Evolutionary conservation across 352 stramenopile genomes (phyloP).

Genomic region (Globisporangium spiculum): DNA sequence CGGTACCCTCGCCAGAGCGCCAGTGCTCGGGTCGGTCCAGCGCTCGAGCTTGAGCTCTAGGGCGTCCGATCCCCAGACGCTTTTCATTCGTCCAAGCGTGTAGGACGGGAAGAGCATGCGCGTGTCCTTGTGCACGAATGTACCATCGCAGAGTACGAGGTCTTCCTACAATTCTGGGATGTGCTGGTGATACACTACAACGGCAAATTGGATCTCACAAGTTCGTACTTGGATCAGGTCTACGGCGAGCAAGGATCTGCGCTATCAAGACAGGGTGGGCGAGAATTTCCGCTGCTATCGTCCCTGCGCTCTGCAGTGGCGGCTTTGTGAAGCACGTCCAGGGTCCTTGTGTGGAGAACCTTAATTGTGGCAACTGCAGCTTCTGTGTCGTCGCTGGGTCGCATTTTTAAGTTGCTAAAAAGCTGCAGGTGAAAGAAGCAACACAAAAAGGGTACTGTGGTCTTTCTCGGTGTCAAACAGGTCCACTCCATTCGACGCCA

Average conservation of each 20-base stretch:
- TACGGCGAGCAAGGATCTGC: no score
- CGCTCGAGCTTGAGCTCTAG: slow-evolving; percentile 46
- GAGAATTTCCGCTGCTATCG: no score
- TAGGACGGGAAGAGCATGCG: slow-evolving; percentile 31
- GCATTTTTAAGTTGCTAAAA: slow-evolving; percentile 45
- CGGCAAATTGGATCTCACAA: no score
- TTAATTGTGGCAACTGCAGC: slow-evolving; percentile 29
- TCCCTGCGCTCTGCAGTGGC: slow-evolving; percentile 16
- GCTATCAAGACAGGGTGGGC: no score
- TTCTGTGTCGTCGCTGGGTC: slow-evolving; percentile 33
- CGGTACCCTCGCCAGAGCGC: slow-evolving; percentile 10
- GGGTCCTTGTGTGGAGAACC: slow-evolving; percentile 47
- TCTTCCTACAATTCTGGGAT: slow-evolving; percentile 12
- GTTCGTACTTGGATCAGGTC: no score
- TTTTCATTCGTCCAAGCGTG: slow-evolving; percentile 24
- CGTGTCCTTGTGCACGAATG: slow-evolving; percentile 24
- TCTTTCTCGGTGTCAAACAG: slow-evolving; percentile 38
- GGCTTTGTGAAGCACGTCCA: slow-evolving; percentile 39
- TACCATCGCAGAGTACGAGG: slow-evolving; percentile 40
- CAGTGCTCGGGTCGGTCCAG: no score
- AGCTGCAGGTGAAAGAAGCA: slow-evolving; percentile 38
- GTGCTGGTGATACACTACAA: no score
- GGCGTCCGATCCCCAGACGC: slow-evolving; percentile 44
- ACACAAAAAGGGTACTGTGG: slow-evolving; percentile 37
- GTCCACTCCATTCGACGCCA: slow-evolving; percentile 35